These are phyloP conservation scores for Quercus tomentella DNA, from an alignment of 331 rosid genomes.

Conservation along the genomic window DNA sequence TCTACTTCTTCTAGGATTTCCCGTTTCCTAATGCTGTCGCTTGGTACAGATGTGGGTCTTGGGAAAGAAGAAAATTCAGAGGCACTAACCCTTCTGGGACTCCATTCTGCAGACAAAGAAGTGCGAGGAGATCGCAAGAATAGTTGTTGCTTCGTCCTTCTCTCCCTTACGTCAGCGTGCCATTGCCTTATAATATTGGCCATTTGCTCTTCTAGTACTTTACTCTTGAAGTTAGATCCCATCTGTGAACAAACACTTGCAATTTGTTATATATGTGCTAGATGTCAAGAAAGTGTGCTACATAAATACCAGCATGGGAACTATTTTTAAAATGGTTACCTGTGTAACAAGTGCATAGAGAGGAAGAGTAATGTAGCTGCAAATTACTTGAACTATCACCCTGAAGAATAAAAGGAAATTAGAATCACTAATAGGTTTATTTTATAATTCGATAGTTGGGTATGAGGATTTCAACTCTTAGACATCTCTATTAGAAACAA, in stretches of 20 bases:
- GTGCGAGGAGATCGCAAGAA: constrained; percentile 7
- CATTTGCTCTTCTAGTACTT: constrained; percentile 33
- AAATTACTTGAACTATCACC: constrained; percentile 26
- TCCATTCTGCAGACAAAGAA: constrained; percentile 29
- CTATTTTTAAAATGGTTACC: constrained; percentile 7
- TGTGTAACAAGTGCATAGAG: constrained; percentile 47
- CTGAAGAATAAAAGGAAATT: constrained; percentile 7
- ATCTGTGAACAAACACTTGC: constrained; percentile 25
- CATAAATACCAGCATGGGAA: not conserved
- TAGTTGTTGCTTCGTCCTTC: constrained; percentile 23
- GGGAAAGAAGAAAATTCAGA: constrained; percentile 8
- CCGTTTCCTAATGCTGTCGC: constrained; percentile 12
- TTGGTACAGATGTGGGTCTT: not conserved
- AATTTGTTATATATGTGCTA: not conserved
- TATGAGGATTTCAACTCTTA: too few species aligned
- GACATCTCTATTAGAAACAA: too few species aligned
- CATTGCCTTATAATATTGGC: constrained; percentile 32
- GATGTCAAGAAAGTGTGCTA: not conserved
- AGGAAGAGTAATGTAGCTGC: constrained; percentile 36
- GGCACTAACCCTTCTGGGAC: constrained; percentile 17
- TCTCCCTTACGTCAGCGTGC: constrained; percentile 39
- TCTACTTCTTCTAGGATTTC: constrained; percentile 15
- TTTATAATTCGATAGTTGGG: too few species aligned
- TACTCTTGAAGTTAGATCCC: constrained; percentile 43
- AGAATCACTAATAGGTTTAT: not conserved